A percentile compares a stretch with the other conserved stretches of the same genome.
These are phyloP conservation scores for Beauveria australis DNA, from an alignment of 2,329 filamentous ascomycete genomes.

Conservation along the genomic window DNA sequence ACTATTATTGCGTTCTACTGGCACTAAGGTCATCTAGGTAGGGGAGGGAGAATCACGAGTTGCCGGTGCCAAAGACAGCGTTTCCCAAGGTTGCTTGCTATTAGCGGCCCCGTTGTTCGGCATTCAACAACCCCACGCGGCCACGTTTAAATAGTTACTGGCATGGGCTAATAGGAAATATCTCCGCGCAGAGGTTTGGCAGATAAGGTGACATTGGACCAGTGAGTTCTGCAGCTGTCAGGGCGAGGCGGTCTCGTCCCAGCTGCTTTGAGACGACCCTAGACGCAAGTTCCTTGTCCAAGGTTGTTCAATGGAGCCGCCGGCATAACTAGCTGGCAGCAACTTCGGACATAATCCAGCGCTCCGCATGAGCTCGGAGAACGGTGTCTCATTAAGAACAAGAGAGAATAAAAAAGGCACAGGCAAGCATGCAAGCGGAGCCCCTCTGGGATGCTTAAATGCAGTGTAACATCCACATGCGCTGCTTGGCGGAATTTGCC, in stretches of 20 bases:
- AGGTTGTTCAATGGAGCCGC: slow-evolving; percentile 8
- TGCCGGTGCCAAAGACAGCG: neutral
- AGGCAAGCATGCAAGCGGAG: neutral
- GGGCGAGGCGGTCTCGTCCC: neutral
- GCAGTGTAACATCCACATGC: slow-evolving; percentile 8
- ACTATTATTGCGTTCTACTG: neutral
- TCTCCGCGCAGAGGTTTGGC: slow-evolving; percentile 2
- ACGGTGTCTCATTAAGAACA: neutral
- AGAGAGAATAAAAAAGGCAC: neutral
- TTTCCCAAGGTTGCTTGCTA: neutral
- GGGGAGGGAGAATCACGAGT: neutral
- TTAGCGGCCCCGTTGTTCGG: slow-evolving; percentile 3
- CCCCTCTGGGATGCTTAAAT: neutral
- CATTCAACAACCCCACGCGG: slow-evolving; percentile 8
- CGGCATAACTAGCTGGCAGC: neutral
- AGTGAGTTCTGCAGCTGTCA: neutral
- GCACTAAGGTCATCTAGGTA: neutral
- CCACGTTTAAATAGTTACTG: slow-evolving; percentile 1
- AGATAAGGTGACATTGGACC: slow-evolving; percentile 2
- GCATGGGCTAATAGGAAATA: neutral
- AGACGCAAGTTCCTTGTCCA: neutral
- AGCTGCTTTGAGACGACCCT: neutral
- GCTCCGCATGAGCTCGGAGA: slow-evolving; percentile 5
- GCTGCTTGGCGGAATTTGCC: slow-evolving; percentile 6
- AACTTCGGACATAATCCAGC: slow-evolving; percentile 9